Evolutionary conservation across 192 early-diverging fungal species (phyloP).

Genomic region (Backusella luteola): DNA sequence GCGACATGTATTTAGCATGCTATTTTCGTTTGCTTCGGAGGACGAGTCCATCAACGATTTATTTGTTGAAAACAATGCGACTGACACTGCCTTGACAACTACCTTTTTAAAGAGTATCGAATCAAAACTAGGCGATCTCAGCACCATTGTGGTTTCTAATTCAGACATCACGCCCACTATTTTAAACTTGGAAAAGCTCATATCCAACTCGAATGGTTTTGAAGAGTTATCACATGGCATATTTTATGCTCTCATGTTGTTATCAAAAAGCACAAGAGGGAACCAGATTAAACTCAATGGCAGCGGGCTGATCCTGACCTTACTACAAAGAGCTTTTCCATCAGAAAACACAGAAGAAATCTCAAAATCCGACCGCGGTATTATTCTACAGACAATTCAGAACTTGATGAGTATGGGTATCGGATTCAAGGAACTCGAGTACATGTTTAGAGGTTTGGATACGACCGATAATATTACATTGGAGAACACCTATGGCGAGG

Average conservation of each 20-base stretch:
- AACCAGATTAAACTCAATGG: slow-evolving; percentile 55
- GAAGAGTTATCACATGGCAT: slow-evolving; percentile 20
- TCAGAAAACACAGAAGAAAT: slow-evolving; percentile 7
- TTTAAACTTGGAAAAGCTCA: slow-evolving; percentile 26
- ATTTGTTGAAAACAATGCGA: slow-evolving; percentile 35
- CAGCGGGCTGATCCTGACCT: slow-evolving; percentile 42
- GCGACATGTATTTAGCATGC: slow-evolving; percentile 50
- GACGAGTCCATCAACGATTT: slow-evolving; percentile 42
- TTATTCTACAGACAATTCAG: slow-evolving; percentile 43
- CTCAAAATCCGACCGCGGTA: not conserved
- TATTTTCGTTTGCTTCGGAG: slow-evolving; percentile 54
- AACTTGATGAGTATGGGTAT: slow-evolving; percentile 56
- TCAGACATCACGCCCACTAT: slow-evolving; percentile 32
- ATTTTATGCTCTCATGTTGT: slow-evolving; percentile 37
- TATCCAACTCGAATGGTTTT: not conserved
- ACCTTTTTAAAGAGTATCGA: slow-evolving; percentile 10
- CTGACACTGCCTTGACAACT: not conserved
- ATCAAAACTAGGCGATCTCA: not conserved
- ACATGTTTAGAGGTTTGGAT: slow-evolving; percentile 53
- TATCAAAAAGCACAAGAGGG: slow-evolving; percentile 46
- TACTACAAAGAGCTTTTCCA: slow-evolving; percentile 36
- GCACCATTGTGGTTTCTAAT: slow-evolving; percentile 18
- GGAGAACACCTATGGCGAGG: slow-evolving; percentile 26
- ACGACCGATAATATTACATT: not conserved
- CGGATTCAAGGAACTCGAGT: slow-evolving; percentile 50